Evolutionary conservation across 1,139 yeast genomes (phyloP).

Genomic region (Pichia sp.): DNA sequence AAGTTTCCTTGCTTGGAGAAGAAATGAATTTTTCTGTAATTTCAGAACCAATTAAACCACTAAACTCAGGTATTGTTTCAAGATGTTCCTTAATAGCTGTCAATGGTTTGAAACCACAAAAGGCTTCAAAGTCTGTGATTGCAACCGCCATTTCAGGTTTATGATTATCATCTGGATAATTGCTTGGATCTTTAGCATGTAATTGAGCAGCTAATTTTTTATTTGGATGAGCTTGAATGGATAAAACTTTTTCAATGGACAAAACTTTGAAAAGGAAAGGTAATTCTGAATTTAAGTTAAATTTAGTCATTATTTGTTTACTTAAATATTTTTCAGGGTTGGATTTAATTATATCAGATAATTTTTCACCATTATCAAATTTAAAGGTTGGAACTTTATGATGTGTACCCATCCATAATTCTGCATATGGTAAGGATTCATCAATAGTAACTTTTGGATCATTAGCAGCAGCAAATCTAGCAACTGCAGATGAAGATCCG

Average conservation of each 20-base stretch:
- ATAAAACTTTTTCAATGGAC: slow-evolving; percentile 84
- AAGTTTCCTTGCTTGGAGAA: slow-evolving; percentile 39
- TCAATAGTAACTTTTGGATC: slow-evolving; percentile 55
- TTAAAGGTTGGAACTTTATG: slow-evolving; percentile 82
- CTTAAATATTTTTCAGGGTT: slow-evolving; percentile 61
- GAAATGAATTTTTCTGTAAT: slow-evolving; percentile 42
- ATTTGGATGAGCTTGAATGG: slow-evolving; percentile 98
- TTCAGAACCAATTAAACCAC: slow-evolving; percentile 60
- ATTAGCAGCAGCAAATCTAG: slow-evolving; percentile 70
- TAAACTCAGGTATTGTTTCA: slow-evolving; percentile 67
- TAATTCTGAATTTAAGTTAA: slow-evolving; percentile 72
- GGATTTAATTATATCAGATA: slow-evolving; percentile 58
- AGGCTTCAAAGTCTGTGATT: slow-evolving; percentile 90
- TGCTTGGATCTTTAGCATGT: slow-evolving; percentile 77
- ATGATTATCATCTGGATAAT: slow-evolving; percentile 96
- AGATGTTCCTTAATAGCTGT: slow-evolving; percentile 65
- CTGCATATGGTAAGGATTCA: slow-evolving; percentile 76
- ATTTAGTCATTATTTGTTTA: slow-evolving; percentile 50
- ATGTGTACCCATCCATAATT: slow-evolving; percentile 98
- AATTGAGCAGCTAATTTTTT: slow-evolving; percentile 71
- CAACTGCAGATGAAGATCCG: slow-evolving; percentile 81
- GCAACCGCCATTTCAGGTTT: slow-evolving; percentile 99
- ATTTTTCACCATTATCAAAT: slow-evolving; percentile 42
- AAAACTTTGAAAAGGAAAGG: slow-evolving; percentile 93
- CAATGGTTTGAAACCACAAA: slow-evolving; percentile 95